Evolutionary conservation across 73 alveolate species (phyloP), one percentile per base, ranked within the genome.

Genomic region (Paraurostyla sp.): DNA sequence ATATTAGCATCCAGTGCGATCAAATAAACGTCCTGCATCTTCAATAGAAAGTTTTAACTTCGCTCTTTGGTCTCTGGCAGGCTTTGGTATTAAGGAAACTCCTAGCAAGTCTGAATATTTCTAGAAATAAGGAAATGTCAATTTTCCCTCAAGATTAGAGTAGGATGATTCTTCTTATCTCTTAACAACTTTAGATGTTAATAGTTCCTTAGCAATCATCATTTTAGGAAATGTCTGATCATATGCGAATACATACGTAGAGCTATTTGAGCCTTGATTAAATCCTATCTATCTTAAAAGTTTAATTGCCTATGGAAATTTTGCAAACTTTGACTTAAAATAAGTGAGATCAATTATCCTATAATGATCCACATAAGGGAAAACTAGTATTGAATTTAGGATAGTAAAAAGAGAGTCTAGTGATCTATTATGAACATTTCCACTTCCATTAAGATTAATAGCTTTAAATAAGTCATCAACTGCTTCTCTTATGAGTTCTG

Each of bases 341-440:
- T 83, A 68, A 40, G 76, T 68, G 3, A 89, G 49, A 42, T 89
- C 92, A 9, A 89, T 32, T 4, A 89, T 82, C 29, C 95, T 36
- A 57, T 46, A 57, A 23, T 76, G 52, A 63, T 89, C 95, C 11
- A 60, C 88, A 50, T 89, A 89, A 0, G 95, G 95, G 56, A 81
- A 48, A 7, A 54, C 75, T 32, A 87, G 73, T 13, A 87, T 87
- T 0, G 81, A 49, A 22, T 73, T 82, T 11, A 87, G 25, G 4
- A 87, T 52, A 23, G 36, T 43, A 38, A 75, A 87, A 3, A 87
- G 40, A 0, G 84, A 52, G 25, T 87, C 93, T 23, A 87, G 75
- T n/a, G 93, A 73, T 23, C 54, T 52, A 32, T 46, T 54, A 36
- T 71, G 29, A 0, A 60, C 16, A 32, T 48, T 49, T 2, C 42